These are phyloP conservation scores for Colletotrichum coccodes DNA, from an alignment of 2,329 filamentous ascomycete genomes.

Conservation along the genomic window DNA sequence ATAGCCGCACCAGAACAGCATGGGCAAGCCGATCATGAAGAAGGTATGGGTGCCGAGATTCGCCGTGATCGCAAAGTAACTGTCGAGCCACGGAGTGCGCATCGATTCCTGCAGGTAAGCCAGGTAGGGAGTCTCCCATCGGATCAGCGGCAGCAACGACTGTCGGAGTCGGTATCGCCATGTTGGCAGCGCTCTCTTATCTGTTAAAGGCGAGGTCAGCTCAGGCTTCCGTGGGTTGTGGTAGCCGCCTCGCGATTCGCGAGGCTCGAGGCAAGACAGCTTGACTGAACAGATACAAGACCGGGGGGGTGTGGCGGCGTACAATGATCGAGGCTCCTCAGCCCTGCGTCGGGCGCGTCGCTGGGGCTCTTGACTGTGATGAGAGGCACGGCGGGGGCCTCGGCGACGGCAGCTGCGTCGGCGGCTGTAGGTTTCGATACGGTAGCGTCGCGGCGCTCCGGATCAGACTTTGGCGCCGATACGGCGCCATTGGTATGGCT, in stretches of 20 bases:
- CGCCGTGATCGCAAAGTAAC: slow-evolving; percentile 96
- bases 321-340: slow-evolving; percentile 85
- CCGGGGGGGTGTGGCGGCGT: slow-evolving; percentile 43
- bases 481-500: slow-evolving; percentile 44
- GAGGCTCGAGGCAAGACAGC: background rate
- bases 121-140: slow-evolving; percentile 95
- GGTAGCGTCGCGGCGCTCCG: slow-evolving; percentile 27
- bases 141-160: slow-evolving; percentile 83
- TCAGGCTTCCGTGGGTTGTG: slow-evolving; percentile 5
- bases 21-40: slow-evolving; percentile 95
- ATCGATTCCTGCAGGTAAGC: slow-evolving; percentile 84
- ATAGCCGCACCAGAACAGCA: slow-evolving; percentile 97
- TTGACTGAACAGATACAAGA: background rate
- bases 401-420: slow-evolving; percentile 4
- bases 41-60: slow-evolving; percentile 98
- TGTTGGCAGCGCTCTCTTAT: slow-evolving; percentile 82
- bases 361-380: slow-evolving; percentile 23
- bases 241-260: slow-evolving; percentile 1
- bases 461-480: slow-evolving; percentile 21
- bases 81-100: slow-evolving; percentile 87
- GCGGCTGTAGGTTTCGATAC: slow-evolving; percentile 1
- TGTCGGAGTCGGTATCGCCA: slow-evolving; percentile 92
- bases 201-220: slow-evolving; percentile 54
- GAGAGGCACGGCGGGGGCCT: slow-evolving; percentile 22
- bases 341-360: slow-evolving; percentile 71